Conservation (phyloP, 495 filamentous ascomycete species). For the Penicillium manginii region DNA sequence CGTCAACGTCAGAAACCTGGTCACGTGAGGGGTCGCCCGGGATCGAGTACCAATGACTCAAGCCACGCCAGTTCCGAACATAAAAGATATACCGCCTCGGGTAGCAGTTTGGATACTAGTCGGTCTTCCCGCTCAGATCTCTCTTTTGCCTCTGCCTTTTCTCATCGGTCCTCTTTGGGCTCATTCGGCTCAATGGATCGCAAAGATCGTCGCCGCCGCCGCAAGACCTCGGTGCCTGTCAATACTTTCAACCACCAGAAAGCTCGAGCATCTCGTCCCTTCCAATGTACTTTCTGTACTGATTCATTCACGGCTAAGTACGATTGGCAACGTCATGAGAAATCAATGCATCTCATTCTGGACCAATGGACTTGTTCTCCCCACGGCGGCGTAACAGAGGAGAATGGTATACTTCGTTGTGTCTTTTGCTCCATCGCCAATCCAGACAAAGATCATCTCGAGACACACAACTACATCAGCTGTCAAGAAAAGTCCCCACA, state of each 20-base stretch:
- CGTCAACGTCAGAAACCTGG: constrained; percentile 47
- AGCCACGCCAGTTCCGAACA: constrained; percentile 61
- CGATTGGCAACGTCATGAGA: constrained; percentile 91
- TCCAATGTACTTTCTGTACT: constrained; percentile 91
- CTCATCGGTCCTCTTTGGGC: constrained; percentile 63
- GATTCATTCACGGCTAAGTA: constrained; percentile 87
- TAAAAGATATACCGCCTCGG: constrained; percentile 67
- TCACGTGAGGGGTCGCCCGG: constrained; percentile 55
- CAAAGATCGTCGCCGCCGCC: constrained; percentile 72
- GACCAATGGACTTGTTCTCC: constrained; percentile 89
- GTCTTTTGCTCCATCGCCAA: constrained; percentile 73
- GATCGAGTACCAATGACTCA: constrained; percentile 62
- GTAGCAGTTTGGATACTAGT: constrained; percentile 72
- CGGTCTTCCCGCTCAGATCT: constrained; percentile 62
- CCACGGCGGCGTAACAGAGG: constrained; percentile 44
- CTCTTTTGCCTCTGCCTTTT: constrained; percentile 75
- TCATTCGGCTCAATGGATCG: constrained; percentile 72
- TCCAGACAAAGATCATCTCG: constrained; percentile 70
- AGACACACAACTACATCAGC: constrained; percentile 72
- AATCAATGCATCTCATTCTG: constrained; percentile 78
- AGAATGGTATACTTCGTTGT: constrained; percentile 55
- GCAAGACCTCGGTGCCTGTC: constrained; percentile 54
- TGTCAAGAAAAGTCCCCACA: constrained; percentile 74
- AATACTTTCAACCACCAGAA: constrained; percentile 48
- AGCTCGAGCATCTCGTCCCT: constrained; percentile 53